Evolutionary conservation across 805 yeast species (phyloP).

Genomic region (Wickerhamomyces kurtzmanii): DNA sequence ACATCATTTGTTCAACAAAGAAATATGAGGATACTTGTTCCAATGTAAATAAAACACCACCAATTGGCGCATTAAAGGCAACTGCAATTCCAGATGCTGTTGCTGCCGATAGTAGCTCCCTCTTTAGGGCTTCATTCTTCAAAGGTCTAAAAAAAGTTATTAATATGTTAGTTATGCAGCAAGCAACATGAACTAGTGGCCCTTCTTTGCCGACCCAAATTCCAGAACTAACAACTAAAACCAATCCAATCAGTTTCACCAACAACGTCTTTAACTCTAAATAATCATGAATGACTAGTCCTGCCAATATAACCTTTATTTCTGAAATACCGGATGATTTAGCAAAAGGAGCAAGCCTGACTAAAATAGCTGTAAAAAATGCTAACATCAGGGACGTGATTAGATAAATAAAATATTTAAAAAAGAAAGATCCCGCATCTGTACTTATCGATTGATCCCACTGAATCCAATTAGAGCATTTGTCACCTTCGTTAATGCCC

Average conservation of each 20-base stretch:
- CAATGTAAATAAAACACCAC: constrained; percentile 73
- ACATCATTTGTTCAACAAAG: constrained; percentile 55
- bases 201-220: constrained; percentile 84
- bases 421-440: constrained; percentile 17
- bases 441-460: constrained; percentile 21
- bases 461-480: constrained; percentile 22
- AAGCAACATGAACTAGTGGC: constrained; percentile 73
- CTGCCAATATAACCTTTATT: constrained; percentile 57
- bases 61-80: constrained; percentile 82
- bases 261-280: constrained; percentile 42
- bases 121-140: constrained; percentile 44
- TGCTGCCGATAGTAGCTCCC: constrained; percentile 67
- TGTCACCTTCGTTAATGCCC: constrained; percentile 13
- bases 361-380: constrained; percentile 21
- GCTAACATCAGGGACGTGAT: constrained; percentile 29
- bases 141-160: constrained; percentile 21
- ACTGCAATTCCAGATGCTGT: constrained; percentile 79
- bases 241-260: constrained; percentile 46
- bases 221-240: constrained; percentile 65
- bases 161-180: constrained; percentile 39
- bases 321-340: constrained; percentile 65
- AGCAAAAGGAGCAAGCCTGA: constrained; percentile 24
- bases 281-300: constrained; percentile 45
- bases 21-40: constrained; percentile 61
- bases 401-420: constrained; percentile 26